These are phyloP conservation scores for Phytophthora crassamura DNA, from an alignment of 352 stramenopile genomes.

Conservation along the genomic window DNA sequence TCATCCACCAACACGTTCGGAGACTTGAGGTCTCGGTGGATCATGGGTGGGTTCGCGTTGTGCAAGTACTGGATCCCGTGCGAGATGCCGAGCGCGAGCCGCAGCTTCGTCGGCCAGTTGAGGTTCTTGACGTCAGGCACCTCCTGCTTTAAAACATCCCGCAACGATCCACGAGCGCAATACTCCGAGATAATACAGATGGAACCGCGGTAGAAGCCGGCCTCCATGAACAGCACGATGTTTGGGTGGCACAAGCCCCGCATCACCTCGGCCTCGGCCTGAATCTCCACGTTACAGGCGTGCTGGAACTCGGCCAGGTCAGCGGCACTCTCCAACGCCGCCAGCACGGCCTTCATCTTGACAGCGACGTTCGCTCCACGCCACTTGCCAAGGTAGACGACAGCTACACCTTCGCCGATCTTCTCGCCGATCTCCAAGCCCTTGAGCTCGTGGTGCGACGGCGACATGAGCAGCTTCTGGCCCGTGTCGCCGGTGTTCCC, in stretches of 20 bases:
- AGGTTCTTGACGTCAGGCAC: constrained; percentile 66
- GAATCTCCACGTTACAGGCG: constrained; percentile 87
- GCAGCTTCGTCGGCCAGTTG: constrained; percentile 83
- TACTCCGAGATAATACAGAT: constrained; percentile 97
- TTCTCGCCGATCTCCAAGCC: constrained; percentile 85
- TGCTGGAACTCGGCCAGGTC: constrained; percentile 80
- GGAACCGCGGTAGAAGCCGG: constrained; percentile 82
- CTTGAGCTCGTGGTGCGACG: constrained; percentile 76
- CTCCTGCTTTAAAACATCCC: constrained; percentile 91
- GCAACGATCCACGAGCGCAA: constrained; percentile 94
- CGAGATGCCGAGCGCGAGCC: constrained; percentile 78
- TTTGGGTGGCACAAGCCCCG: constrained; percentile 84
- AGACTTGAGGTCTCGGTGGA: constrained; percentile 92
- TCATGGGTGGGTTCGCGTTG: constrained; percentile 89
- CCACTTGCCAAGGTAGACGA: constrained; percentile 97
- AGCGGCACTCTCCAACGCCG: constrained; percentile 62
- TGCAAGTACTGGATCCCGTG: constrained; percentile 93
- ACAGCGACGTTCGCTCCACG: constrained; percentile 95
- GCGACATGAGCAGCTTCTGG: constrained; percentile 59
- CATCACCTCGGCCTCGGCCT: constrained; percentile 85
- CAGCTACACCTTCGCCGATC: constrained; percentile 84
- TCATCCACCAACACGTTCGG: constrained; percentile 91
- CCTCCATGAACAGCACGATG: constrained; percentile 91
- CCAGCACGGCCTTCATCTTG: constrained; percentile 91
- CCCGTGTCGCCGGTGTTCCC: constrained; percentile 31